phyloP scores from a whole-genome alignment of 352 stramenopile species.

The Blastocystis sp. region DNA sequence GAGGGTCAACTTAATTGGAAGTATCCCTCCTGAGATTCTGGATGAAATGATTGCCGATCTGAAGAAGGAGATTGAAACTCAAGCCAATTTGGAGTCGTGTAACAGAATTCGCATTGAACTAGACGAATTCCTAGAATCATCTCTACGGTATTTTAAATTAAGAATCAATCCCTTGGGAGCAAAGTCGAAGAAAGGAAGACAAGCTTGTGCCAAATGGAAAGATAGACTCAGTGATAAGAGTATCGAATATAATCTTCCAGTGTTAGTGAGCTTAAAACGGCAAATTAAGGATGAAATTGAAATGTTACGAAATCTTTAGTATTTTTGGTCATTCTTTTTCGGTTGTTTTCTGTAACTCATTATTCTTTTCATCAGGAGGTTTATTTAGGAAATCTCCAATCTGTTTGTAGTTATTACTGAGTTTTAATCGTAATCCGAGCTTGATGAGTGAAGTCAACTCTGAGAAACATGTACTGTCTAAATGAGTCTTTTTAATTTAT shows the following conservation, averaged over 20 bases:
- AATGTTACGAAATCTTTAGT: too few relatives aligned
- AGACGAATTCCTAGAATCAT: not conserved
- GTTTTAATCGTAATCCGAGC: too few relatives aligned
- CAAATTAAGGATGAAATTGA: too few relatives aligned
- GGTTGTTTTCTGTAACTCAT: not conserved
- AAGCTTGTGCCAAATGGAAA: not conserved
- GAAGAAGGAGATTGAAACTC: not conserved
- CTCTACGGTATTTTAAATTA: not conserved
- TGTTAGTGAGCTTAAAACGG: too few relatives aligned
- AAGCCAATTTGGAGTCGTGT: not conserved
- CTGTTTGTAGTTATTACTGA: not conserved
- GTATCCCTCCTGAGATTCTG: not conserved
- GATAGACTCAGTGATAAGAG: not conserved
- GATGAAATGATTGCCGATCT: not conserved
- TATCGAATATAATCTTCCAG: too few relatives aligned
- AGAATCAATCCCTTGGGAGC: not conserved
- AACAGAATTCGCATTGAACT: not conserved
- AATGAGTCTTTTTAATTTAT: not conserved
- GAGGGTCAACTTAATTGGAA: not conserved
- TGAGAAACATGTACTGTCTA: slow-evolving; percentile 8
- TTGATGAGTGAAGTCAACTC: not conserved
- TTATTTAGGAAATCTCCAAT: not conserved
- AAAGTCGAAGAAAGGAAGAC: not conserved
- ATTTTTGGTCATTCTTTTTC: too few relatives aligned
- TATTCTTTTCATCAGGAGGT: not conserved